Conservation (phyloP, 345 rosid genomes). For the Citrus reticulata region DNA sequence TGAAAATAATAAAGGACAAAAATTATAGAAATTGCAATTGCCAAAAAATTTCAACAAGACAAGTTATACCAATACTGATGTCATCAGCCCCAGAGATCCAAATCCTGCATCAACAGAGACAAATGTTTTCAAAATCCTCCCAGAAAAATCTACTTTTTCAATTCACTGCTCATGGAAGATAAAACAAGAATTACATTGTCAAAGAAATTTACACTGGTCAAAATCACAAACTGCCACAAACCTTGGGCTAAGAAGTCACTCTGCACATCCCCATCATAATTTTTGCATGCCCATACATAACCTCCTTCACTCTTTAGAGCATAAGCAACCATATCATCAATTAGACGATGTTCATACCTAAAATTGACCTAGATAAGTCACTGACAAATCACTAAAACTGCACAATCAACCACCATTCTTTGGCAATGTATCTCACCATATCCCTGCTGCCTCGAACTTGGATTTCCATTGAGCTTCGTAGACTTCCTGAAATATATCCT, state of each 20-base stretch:
- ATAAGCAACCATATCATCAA: conserved; percentile 98
- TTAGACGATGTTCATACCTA: conserved; percentile 96
- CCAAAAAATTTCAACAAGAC: not conserved
- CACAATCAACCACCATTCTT: conserved; percentile 12
- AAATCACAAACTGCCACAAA: conserved; percentile 12
- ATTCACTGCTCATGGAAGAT: not conserved
- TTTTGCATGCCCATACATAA: conserved; percentile 98
- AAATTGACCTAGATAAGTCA: conserved; percentile 12
- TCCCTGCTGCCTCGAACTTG: conserved; percentile 81
- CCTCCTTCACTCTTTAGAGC: conserved; percentile 92
- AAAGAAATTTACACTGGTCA: not conserved
- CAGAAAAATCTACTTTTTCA: not conserved
- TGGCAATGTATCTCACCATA: conserved; percentile 54
- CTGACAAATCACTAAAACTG: conserved; percentile 2
- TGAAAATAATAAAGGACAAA: not conserved
- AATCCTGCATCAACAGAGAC: conserved; percentile 49
- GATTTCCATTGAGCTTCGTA: conserved; percentile 76
- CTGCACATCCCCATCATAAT: conserved; percentile 98
- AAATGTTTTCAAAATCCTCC: not conserved
- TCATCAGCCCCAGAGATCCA: conserved; percentile 98
- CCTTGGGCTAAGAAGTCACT: conserved; percentile 99
- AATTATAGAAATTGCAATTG: conserved; percentile 1
- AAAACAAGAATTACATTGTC: not conserved
- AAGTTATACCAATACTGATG: conserved; percentile 76
- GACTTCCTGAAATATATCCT: conserved; percentile 92